phyloP scores from a whole-genome alignment of 257 asterid genomes.

The Sherardia arvensis region DNA sequence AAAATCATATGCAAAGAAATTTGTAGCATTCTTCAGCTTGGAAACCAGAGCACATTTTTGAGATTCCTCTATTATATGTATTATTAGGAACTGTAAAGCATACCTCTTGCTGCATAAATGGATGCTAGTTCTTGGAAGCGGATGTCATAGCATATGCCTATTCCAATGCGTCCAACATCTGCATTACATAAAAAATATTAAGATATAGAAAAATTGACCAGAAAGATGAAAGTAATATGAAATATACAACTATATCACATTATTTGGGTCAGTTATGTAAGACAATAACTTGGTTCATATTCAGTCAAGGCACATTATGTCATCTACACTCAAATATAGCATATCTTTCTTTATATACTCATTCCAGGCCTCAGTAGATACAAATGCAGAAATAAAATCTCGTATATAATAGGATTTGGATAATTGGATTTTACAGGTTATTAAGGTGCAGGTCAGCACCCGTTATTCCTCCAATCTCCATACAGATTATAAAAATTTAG shows the following conservation, averaged over 20 bases:
- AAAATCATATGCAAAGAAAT: not conserved
- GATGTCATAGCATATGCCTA: slow-evolving; percentile 85
- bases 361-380: not conserved
- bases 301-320: not conserved
- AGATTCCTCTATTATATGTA: not conserved
- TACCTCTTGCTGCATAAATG: slow-evolving; percentile 82
- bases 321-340: not conserved
- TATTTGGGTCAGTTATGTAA: not conserved
- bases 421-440: not conserved
- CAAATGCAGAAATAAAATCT: not conserved
- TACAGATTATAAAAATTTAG: slow-evolving; percentile 8
- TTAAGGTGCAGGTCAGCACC: not conserved
- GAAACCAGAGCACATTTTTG: not conserved
- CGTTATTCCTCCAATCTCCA: not conserved
- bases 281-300: not conserved
- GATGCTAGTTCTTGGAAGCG: slow-evolving; percentile 79
- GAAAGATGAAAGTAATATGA: not conserved
- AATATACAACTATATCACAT: not conserved
- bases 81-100: slow-evolving; percentile 5
- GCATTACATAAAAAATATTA: slow-evolving; percentile 23
- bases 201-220: not conserved
- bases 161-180: slow-evolving; percentile 86
- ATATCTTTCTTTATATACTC: not conserved
- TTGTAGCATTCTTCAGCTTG: not conserved
- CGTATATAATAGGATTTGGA: not conserved